Evolutionary conservation across 2,329 filamentous ascomycete genomes (phyloP).

Genomic region (Xylaria sp.): DNA sequence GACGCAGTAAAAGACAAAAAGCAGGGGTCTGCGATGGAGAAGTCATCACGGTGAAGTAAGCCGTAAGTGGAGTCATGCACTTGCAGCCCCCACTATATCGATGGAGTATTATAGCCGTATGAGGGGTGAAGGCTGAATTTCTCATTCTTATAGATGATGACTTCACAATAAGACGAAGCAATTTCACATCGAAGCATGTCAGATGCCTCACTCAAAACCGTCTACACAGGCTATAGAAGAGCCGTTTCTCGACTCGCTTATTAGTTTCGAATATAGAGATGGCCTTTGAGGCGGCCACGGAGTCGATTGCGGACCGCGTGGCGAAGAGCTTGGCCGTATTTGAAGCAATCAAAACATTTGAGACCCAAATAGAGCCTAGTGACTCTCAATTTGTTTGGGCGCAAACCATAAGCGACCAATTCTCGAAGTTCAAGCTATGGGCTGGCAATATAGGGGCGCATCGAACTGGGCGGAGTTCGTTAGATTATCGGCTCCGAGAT

Average conservation of each 20-base stretch:
- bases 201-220: neutral
- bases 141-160: neutral
- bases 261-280: slow-evolving; percentile 1
- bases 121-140: slow-evolving; percentile 8
- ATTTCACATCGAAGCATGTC: neutral
- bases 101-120: neutral
- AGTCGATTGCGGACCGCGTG: slow-evolving; percentile 29
- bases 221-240: neutral
- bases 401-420: slow-evolving; percentile 27
- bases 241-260: neutral
- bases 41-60: neutral
- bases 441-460: slow-evolving; percentile 40
- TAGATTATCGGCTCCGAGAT: slow-evolving; percentile 41
- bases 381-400: neutral
- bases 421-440: slow-evolving; percentile 39
- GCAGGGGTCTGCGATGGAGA: slow-evolving; percentile 9
- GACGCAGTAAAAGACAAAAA: neutral
- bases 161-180: neutral
- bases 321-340: slow-evolving; percentile 27
- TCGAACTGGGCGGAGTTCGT: slow-evolving; percentile 36
- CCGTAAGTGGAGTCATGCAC: slow-evolving; percentile 12
- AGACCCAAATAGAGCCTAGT: no score
- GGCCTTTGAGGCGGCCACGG: neutral
- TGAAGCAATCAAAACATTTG: neutral
- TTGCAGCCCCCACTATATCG: slow-evolving; percentile 10